Conservation (phyloP, 768 basidiomycete species). For the Mrakia gelida region DNA sequence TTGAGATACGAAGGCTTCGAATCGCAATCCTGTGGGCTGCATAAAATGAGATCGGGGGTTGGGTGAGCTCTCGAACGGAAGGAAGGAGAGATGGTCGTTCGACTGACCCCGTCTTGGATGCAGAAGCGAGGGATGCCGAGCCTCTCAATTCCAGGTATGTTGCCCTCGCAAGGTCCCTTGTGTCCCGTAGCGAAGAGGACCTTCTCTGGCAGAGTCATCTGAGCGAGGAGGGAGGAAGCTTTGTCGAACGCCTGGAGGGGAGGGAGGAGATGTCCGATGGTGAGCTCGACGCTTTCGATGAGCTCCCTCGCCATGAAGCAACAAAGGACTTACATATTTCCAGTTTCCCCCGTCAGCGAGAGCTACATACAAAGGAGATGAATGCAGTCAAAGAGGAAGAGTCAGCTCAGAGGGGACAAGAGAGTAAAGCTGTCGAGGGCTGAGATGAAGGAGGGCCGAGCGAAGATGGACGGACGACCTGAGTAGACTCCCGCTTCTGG, state of each 20-base stretch:
- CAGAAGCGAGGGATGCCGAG: constrained; percentile 22
- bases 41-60: too few species aligned
- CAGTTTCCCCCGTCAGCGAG: neutral
- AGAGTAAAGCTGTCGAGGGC: neutral
- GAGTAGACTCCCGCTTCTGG: neutral
- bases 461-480: neutral
- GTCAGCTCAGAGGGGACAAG: neutral
- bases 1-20: constrained; percentile 27
- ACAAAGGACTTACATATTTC: neutral
- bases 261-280: neutral
- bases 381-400: neutral
- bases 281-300: neutral
- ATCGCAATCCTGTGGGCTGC: constrained; percentile 8
- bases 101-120: constrained; percentile 10
- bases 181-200: constrained; percentile 17
- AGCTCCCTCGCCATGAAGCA: neutral
- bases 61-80: neutral
- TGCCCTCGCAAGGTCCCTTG: constrained; percentile 15
- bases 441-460: neutral
- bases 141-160: constrained; percentile 7
- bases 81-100: neutral
- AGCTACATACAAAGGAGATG: neutral
- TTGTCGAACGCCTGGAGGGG: constrained; percentile 16
- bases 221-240: constrained; percentile 13
- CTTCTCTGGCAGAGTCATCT: constrained; percentile 28